Conservation (phyloP, 441 rosid genomes). For the Syzygium malaccense region DNA sequence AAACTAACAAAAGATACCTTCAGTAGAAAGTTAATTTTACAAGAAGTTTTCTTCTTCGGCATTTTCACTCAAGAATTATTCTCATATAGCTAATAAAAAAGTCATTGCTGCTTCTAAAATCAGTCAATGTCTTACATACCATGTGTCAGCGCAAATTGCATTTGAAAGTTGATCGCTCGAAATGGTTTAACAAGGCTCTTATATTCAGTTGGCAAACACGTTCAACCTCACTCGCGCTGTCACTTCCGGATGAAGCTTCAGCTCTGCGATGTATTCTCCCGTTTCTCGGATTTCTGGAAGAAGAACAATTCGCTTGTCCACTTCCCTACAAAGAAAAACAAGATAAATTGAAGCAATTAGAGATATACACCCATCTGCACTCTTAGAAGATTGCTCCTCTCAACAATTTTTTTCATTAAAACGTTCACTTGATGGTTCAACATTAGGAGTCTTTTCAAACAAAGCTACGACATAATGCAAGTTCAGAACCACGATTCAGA, state of each 20-base stretch:
- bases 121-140: neutral
- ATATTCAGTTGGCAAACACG: slow-evolving; percentile 12
- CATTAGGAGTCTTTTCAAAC: neutral
- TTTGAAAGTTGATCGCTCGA: neutral
- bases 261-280: slow-evolving; percentile 82
- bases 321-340: slow-evolving; percentile 46
- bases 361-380: neutral
- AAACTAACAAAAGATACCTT: neutral
- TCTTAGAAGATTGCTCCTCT: neutral
- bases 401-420: neutral
- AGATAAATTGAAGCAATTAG: neutral
- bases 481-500: neutral
- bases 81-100: neutral
- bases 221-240: slow-evolving; percentile 40
- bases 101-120: neutral
- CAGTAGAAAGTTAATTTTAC: neutral
- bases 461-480: neutral
- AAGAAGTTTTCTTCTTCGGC: neutral
- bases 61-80: neutral
- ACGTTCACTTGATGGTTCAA: neutral
- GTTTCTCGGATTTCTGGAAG: slow-evolving; percentile 91
- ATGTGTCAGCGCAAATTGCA: neutral
- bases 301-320: slow-evolving; percentile 67
- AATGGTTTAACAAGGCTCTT: neutral
- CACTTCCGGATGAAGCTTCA: slow-evolving; percentile 92